Evolutionary conservation across 345 rosid genomes (phyloP).

Genomic region (Litchi chinensis): DNA sequence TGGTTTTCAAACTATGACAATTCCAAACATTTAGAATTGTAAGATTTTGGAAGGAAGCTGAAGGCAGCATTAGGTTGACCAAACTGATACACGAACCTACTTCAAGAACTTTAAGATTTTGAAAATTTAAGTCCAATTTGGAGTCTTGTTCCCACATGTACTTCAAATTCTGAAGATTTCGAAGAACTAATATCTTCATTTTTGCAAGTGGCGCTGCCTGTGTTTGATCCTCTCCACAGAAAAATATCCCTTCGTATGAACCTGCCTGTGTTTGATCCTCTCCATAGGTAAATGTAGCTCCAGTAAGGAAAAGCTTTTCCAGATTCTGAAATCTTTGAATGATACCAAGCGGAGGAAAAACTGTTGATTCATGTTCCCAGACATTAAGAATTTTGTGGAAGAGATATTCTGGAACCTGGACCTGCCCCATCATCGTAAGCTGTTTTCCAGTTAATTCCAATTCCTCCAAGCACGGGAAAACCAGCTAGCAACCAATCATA

Average conservation of each 20-base stretch:
- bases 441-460: not conserved
- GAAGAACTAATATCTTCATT: not conserved
- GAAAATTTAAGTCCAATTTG: not conserved
- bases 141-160: constrained; percentile 17
- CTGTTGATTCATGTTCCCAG: not conserved
- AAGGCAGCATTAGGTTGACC: no score
- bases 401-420: not conserved
- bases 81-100: no score
- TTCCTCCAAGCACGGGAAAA: constrained; percentile 19
- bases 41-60: no score
- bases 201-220: no score
- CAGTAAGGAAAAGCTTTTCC: not conserved
- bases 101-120: no score
- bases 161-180: not conserved
- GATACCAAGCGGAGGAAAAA: not conserved
- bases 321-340: constrained; percentile 13
- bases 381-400: constrained; percentile 5
- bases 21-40: no score
- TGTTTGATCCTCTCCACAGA: no score
- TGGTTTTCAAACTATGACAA: no score
- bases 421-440: not conserved
- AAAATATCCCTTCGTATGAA: no score
- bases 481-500: constrained; percentile 6
- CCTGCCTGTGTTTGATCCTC: no score
- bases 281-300: not conserved